Base-by-base conservation (phyloP, 176 grass and related monocot species). In the maize (Zea mays) region DNA sequence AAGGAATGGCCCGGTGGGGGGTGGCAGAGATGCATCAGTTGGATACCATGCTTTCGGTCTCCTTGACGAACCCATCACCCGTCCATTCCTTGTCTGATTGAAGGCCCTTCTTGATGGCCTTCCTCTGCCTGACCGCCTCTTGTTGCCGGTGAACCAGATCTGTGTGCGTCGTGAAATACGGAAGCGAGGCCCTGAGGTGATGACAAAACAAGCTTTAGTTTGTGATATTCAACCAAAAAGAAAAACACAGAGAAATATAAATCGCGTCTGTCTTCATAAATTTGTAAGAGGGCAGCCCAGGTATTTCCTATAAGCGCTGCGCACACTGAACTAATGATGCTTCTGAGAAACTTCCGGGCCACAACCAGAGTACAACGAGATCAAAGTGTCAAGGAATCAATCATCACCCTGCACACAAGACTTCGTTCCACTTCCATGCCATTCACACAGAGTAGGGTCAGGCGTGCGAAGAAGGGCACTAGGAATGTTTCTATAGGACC, bases 41-140 rank as follows among this genome's bases (percentile, higher is more conserved):
- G 70, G 96, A 99, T 20, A 91, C 96, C 92, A 99, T 99, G 78
- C 92, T 99, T 54, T 99, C 92, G 0, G 92, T 89, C 74, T 99
- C 96, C 51, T 87, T 85, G 62, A 99, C 92, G 14, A 99, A 99
- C 1, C 96, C 96, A 63, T 99, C 96, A 8, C 92, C 96, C n/a
- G 96, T 99, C 96, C 92, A 99, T 67, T 99, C 96, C 81, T 90
- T 87, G 67, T 99, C 92, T 21, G 96, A 93, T 71, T 99, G 85
- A 73, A 99, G 85, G 5, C 96, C 96, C 59, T 85, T 83, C 47
- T 75, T 90, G 16, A 86, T 73, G 48, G 86, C 92, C 74, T 99
- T 99, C 73, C 92, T 88, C 59, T 99, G 96, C 60, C 84, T 83
- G 81, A 99, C 84, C 10, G 90, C 92, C 81, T 93, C 90, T 58